Conservation (phyloP, 768 basidiomycete species). For the Pseudohyphozyma bogoriensis region DNA sequence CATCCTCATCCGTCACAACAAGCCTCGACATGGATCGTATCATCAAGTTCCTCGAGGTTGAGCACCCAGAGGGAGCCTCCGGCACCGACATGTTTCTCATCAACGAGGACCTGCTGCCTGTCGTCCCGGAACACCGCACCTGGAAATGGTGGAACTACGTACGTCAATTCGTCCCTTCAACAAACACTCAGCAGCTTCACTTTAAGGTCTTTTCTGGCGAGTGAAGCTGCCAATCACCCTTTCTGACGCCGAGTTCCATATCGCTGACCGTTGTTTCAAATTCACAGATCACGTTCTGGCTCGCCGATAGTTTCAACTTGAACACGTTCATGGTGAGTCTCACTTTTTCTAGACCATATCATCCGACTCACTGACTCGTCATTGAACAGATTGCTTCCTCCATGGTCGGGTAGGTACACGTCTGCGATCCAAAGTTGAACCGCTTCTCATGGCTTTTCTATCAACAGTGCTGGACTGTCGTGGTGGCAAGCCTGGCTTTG, state of each 20-base stretch:
- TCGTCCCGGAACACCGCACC: background rate
- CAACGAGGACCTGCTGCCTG: conserved; percentile 20
- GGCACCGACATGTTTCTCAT: background rate
- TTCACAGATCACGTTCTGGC: conserved; percentile 49
- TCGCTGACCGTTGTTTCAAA: background rate
- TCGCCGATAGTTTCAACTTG: conserved; percentile 55
- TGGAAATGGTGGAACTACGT: background rate
- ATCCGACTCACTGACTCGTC: background rate
- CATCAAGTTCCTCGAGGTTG: conserved; percentile 1
- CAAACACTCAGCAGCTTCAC: too few relatives aligned
- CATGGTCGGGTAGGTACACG: conserved; percentile 38
- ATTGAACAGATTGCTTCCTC: conserved; percentile 33
- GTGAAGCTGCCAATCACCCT: background rate
- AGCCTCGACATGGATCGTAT: background rate
- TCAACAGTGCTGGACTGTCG: conserved; percentile 44
- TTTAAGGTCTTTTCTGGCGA: too few relatives aligned
- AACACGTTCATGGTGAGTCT: conserved; percentile 34
- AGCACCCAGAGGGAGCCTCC: background rate
- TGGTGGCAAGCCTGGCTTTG: conserved; percentile 84
- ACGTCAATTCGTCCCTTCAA: too few relatives aligned
- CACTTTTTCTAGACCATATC: background rate
- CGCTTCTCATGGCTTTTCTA: background rate
- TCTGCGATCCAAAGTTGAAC: too few relatives aligned
- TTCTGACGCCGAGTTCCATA: background rate
- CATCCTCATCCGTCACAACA: too few relatives aligned